Base-by-base conservation (phyloP, 2,329 filamentous ascomycete species). In the Fusarium nisikadoi region DNA sequence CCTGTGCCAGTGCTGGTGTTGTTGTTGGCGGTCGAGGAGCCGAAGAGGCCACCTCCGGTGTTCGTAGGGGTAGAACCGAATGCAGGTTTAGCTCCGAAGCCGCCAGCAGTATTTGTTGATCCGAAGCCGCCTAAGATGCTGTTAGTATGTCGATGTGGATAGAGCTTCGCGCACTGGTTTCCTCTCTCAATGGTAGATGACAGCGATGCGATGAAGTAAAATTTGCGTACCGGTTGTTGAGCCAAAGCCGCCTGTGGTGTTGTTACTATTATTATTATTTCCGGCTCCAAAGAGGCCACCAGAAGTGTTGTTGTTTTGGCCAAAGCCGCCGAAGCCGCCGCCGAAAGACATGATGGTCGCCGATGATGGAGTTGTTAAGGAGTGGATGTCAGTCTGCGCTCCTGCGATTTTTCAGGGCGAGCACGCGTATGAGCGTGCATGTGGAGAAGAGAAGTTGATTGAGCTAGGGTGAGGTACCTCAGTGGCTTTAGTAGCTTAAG, bases 341-440 rank as follows among this genome's bases (percentile, higher is more conserved):
- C 85, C 84, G 76, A 88, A 88, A 77, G 88, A 88, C 88, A 90
- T 90, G 78, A 72, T 84, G 78, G 60, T 68, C 49, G 59, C 73
- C 57, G 49, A 53, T 53, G 49, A 65, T 47, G 54, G 66, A 55
- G 54, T 72, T 70, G 61, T 53, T 53, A 53, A 53, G 49, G 49
- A 53, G 49, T 65, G 65, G 56, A 59, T 33, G 50, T 62, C 73
- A 61, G 63, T 63, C 61, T 55, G 55, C 59, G 65, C 49, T 53
- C 49, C 49, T 53, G 49, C 35, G 49, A 53, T 41, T 53, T 53
- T 53, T 53, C 49, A 53, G 49, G 49, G 49, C 49, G 49, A 53
- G 49, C 49, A 53, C 49, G 49, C 49, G 49, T 53, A 41, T 53
- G 33, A 53, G 49, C 49, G 49, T 53, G 49, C 49, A 53, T 53